These are phyloP conservation scores for Globisporangium carolinianum DNA, from an alignment of 352 stramenopile genomes.

Conservation along the genomic window DNA sequence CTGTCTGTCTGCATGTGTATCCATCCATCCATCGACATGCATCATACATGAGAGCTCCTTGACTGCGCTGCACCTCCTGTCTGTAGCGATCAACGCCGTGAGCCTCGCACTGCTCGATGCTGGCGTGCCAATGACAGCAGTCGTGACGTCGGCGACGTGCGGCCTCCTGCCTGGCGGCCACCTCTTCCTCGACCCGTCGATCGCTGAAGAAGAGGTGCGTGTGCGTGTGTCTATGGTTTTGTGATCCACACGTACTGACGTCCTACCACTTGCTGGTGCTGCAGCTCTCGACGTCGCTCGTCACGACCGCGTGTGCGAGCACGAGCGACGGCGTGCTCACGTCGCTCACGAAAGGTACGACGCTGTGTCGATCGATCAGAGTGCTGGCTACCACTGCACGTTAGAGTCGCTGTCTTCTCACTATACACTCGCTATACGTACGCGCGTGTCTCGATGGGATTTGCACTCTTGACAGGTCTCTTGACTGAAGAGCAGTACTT, in stretches of 20 bases:
- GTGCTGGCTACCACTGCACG: no score
- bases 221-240: not conserved
- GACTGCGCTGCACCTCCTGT: constrained; percentile 46
- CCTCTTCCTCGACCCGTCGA: constrained; percentile 63
- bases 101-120: constrained; percentile 73
- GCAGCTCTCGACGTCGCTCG: constrained; percentile 49
- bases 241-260: not conserved
- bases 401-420: no score
- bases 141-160: constrained; percentile 69
- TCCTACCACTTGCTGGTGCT: not conserved
- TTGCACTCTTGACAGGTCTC: constrained; percentile 24
- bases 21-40: not conserved
- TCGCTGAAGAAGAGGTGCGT: constrained; percentile 62
- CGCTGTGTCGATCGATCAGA: not conserved
- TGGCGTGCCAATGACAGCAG: constrained; percentile 62
- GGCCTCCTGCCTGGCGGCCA: constrained; percentile 53
- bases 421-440: not conserved
- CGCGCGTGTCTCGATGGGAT: not conserved
- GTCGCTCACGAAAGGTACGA: constrained; percentile 58
- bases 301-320: constrained; percentile 59
- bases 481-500: constrained; percentile 81
- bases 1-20: not conserved
- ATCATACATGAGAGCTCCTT: constrained; percentile 22
- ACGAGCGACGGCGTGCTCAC: constrained; percentile 67
- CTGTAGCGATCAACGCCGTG: constrained; percentile 76